Base-by-base conservation (phyloP, 1,284 basidiomycete species). In the Xanthoconium separans region DNA sequence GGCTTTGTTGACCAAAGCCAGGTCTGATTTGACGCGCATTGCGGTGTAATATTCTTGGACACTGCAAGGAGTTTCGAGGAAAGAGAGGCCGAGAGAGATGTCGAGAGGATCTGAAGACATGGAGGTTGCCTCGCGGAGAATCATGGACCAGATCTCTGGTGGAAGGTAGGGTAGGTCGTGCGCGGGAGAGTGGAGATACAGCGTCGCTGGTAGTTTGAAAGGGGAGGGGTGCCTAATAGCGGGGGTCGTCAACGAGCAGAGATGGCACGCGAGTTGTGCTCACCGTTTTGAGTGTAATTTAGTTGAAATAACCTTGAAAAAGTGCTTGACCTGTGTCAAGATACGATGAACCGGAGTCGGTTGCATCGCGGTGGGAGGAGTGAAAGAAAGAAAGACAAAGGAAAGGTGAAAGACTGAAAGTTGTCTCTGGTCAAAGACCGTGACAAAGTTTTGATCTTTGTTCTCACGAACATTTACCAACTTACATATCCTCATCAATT, bases 141-240 rank as follows among this genome's bases (percentile, higher is more conserved):
- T 77, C 58, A 78, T 65, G n/a, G 77, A 72, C 84, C 84, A 86
- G 12, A 86, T 64, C 60, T 86, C 84, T 3, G 76, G 63, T 2
- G 84, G 83, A 30, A 85, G 67, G 57, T 70, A 65, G 12, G 78
- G 79, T n/a, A 74, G 60, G 47, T 68, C 65, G 34, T 61, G 70
- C 15, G 68, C 70, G 1, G 70, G 70, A 16, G 66, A 53, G 53
- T 70, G 63, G 50, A 57, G 57, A 44, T 57, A 60, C 15, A 47
- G 66, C 44, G 44, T 55, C 45, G 31, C 54, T 29, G 58, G 58
- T 8, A 42, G 42, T 31, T 44, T 30, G 40, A 45, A 54, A 34
- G 52, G 7, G 33, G n/a, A 36, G 15, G 37, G 34, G 12, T 30
- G 49, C 34, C 65, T 69, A 39, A 27, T 22, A 29, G 7, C 27